These are phyloP conservation scores for Rosa chinensis DNA, from an alignment of 306 rosid species.

Conservation along the genomic window DNA sequence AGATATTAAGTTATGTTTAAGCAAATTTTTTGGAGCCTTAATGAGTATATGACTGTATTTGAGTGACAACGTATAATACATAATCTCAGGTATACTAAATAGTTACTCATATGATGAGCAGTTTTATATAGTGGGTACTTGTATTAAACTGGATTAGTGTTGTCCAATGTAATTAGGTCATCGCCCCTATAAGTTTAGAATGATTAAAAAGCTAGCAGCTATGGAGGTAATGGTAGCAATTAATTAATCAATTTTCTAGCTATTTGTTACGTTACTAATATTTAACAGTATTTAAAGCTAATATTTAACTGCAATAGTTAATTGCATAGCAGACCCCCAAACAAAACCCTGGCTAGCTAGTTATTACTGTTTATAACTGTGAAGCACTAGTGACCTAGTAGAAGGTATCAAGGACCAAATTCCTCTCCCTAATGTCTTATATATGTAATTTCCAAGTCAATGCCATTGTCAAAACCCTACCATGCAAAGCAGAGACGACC, in stretches of 20 bases:
- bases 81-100: too few relatives aligned
- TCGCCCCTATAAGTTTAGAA: not conserved
- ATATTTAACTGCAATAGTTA: not conserved
- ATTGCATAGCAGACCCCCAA: not conserved
- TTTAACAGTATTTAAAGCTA: not conserved
- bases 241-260: not conserved
- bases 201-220: not conserved
- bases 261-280: not conserved
- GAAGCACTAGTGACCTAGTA: constrained; percentile 18
- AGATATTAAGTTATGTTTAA: too few relatives aligned
- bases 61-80: not conserved
- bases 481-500: constrained; percentile 7
- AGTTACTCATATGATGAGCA: not conserved
- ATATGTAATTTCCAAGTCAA: not conserved
- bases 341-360: not conserved
- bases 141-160: not conserved
- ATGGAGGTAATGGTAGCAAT: not conserved
- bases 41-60: too few relatives aligned
- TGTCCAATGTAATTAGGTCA: not conserved
- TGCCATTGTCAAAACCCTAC: not conserved
- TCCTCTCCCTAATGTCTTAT: not conserved
- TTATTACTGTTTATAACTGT: not conserved
- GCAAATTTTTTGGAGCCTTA: too few relatives aligned
- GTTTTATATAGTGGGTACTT: not conserved
- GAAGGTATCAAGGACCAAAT: not conserved